Evolutionary conservation across 169 alveolate genomes (phyloP).

Genomic region (Plasmodium gonderi): DNA sequence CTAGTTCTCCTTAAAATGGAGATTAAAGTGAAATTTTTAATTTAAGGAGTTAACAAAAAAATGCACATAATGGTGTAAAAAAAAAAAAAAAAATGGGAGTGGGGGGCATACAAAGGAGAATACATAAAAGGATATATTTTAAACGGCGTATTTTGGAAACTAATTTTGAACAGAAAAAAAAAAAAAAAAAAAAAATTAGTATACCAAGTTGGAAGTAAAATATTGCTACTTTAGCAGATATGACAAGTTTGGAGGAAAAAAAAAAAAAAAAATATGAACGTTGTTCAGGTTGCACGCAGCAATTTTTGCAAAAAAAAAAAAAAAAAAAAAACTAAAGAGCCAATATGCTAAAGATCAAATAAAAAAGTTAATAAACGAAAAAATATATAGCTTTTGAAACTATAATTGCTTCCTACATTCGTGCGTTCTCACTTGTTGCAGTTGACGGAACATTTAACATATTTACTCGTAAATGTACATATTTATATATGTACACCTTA

Average conservation of each 20-base stretch:
- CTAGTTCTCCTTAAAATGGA: no score
- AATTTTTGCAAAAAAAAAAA: not conserved
- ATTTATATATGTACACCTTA: no score
- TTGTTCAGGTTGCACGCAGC: no score
- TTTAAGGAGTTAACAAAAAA: not conserved
- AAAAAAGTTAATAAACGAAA: no score
- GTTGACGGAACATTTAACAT: no score
- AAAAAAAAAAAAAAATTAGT: not conserved
- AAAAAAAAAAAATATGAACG: not conserved
- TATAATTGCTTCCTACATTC: no score
- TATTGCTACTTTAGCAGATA: not conserved
- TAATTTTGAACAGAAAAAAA: not conserved
- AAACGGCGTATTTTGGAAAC: not conserved
- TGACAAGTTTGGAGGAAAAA: not conserved
- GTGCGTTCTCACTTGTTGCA: no score
- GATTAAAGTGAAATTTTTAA: no score
- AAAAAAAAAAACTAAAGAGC: not conserved
- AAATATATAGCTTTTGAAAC: no score
- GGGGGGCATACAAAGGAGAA: not conserved
- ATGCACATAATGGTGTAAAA: not conserved
- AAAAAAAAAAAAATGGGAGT: not conserved
- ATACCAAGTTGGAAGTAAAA: not conserved
- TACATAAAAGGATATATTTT: not conserved
- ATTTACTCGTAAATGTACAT: no score
- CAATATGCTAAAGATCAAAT: no score